Conservation (phyloP, 1,139 yeast genomes). For the Suhomyces yuchorum region DNA sequence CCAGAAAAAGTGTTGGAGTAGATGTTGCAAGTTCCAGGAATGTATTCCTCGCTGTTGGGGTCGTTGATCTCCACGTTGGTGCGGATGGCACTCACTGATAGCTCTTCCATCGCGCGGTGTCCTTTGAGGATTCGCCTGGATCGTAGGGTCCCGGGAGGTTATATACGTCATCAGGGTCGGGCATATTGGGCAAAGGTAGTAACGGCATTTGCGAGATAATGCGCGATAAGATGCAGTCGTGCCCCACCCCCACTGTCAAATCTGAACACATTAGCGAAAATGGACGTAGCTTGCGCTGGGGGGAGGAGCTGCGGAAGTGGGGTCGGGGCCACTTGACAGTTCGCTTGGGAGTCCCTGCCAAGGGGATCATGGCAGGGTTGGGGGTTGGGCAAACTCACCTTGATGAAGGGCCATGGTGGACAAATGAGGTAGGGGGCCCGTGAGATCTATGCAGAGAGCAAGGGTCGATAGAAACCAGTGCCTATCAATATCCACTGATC, state of each 20-base stretch:
- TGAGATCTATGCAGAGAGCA: no score
- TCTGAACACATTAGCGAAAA: background rate
- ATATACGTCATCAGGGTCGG: background rate
- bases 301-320: background rate
- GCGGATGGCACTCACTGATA: conserved; percentile 9
- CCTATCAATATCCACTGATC: no score
- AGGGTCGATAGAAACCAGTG: no score
- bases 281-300: background rate
- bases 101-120: conserved; percentile 5
- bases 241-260: background rate
- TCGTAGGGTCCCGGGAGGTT: background rate
- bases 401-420: no score
- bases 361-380: background rate
- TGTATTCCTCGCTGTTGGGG: conserved; percentile 21
- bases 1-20: conserved; percentile 19
- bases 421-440: no score
- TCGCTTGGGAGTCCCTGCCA: no score
- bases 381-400: no score
- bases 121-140: background rate
- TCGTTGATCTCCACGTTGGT: conserved; percentile 19
- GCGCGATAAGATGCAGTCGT: background rate
- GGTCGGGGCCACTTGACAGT: background rate
- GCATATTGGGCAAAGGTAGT: background rate
- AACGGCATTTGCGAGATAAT: background rate
- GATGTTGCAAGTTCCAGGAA: conserved; percentile 30